Evolutionary conservation across 225 moss, liverwort and hornwort species (phyloP).

Genomic region (Bryum argenteum): DNA sequence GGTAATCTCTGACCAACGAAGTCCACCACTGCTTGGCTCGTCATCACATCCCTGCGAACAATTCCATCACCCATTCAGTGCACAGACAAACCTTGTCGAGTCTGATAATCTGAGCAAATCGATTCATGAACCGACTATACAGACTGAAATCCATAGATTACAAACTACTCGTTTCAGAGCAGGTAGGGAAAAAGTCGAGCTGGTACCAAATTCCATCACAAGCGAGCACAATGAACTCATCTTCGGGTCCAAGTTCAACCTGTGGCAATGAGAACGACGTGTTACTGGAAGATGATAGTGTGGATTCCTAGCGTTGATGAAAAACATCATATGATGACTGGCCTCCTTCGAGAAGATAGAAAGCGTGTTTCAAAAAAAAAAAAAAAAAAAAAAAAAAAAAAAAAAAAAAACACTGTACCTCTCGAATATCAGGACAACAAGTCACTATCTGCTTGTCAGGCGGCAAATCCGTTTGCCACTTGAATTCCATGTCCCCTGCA

Average conservation of each 20-base stretch:
- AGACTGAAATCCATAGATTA: slow-evolving; percentile 9
- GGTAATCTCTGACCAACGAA: slow-evolving; percentile 51
- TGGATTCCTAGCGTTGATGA: neutral
- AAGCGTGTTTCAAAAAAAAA: no score
- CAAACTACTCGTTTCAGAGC: slow-evolving; percentile 2
- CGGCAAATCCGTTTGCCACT: slow-evolving; percentile 41
- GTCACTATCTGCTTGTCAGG: slow-evolving; percentile 66
- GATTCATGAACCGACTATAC: neutral
- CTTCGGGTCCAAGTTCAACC: slow-evolving; percentile 53
- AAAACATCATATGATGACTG: slow-evolving; percentile 7
- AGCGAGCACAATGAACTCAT: slow-evolving; percentile 63
- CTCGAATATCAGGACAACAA: slow-evolving; percentile 53
- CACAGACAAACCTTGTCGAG: slow-evolving; percentile 2
- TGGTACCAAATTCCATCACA: slow-evolving; percentile 67
- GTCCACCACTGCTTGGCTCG: slow-evolving; percentile 59
- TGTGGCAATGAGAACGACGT: slow-evolving; percentile 28
- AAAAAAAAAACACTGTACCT: no score
- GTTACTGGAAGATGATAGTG: neutral
- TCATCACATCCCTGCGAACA: slow-evolving; percentile 58
- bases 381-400: no score
- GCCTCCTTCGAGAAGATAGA: slow-evolving; percentile 8
- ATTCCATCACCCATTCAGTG: slow-evolving; percentile 28
- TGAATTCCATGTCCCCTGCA: slow-evolving; percentile 66
- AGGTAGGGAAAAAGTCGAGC: neutral
- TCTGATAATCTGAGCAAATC: slow-evolving; percentile 5